Base-by-base conservation (phyloP, 805 yeast genomes). In the Pichia insulana region DNA sequence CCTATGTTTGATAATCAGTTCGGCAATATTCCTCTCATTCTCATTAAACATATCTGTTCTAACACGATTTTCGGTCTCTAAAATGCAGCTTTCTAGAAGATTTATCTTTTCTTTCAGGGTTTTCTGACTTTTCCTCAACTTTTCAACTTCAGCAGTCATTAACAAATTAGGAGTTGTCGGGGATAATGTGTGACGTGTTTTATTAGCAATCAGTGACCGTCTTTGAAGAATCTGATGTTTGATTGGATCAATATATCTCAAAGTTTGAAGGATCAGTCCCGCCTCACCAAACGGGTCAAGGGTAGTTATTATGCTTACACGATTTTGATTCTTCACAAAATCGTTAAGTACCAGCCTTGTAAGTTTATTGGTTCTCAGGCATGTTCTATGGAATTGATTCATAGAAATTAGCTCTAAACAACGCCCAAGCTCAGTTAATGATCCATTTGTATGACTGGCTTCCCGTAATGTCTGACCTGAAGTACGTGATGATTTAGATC, bases 401-500 rank as follows among this genome's bases (percentile, higher is more conserved):
- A 63, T 57, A 36, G 60, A 58, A 53, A 71, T 67, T 41, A 67
- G 52, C 34, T 67, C 64, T 12, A 76, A 53, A 36, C 75, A 67
- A 41, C 74, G 66, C 7, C 79, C 78, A 9, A 76, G 56, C 44
- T 72, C 71, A 46, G 74, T 67, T 40, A 73, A 56, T 9, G 76
- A 69, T 34, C 65, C 65, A 50, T 74, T 74, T 16, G 74, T 71
- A 39, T 68, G 64, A 39, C 71, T 65, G 15, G 74, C 71, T 46
- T 74, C 79, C 37, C 58, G 63, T 36, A 71, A 58, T 18, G 68
- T 63, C n/a, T 59, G 52, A 4, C 76, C 76, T 9, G 59, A 58
- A 0, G 76, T 69, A 41, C 63, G 63, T 1, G 78, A 69, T 11
- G 59, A 47, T 44, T 69, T 71, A 9, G 71, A 62, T 50, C 78